Percentiles rank a stretch among this genome's conserved stretches.
These are phyloP conservation scores for Talaromyces sp. DNA, from an alignment of 2,329 filamentous ascomycete species.

Conservation along the genomic window DNA sequence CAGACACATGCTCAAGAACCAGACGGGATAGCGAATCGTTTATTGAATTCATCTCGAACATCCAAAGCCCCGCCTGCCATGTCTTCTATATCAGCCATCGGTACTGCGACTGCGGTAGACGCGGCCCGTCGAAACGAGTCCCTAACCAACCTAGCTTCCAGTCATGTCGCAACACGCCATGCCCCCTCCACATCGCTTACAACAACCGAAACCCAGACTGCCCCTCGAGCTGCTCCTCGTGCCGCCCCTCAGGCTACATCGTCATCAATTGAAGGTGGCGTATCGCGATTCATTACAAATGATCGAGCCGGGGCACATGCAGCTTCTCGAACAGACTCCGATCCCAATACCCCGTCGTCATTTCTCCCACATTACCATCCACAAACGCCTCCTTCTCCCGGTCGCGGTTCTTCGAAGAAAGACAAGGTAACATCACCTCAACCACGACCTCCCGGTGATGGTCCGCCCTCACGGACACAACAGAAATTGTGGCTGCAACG, in stretches of 20 bases:
- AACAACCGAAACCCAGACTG: constrained; percentile 23
- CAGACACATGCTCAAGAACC: constrained; percentile 23
- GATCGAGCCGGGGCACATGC: constrained; percentile 24
- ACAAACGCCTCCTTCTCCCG: constrained; percentile 40
- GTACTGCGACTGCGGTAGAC: constrained; percentile 30
- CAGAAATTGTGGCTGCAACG: constrained; percentile 45
- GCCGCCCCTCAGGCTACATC: constrained; percentile 33
- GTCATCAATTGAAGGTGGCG: constrained; percentile 44
- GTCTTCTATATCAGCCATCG: constrained; percentile 44
- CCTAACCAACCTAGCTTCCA: constrained; percentile 30
- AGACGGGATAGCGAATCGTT: constrained; percentile 31
- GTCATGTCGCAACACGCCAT: constrained; percentile 25
- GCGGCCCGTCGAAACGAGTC: constrained; percentile 30
- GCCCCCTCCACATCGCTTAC: constrained; percentile 22
- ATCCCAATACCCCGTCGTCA: constrained; percentile 41
- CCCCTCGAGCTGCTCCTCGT: constrained; percentile 25
- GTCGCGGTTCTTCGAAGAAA: constrained; percentile 22
- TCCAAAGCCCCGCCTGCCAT: constrained; percentile 43
- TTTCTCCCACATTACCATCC: constrained; percentile 45
- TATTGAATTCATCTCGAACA: constrained; percentile 34
- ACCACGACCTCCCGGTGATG: constrained; percentile 28
- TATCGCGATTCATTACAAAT: constrained; percentile 40
- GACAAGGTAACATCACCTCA: constrained; percentile 26
- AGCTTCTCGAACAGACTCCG: constrained; percentile 36
- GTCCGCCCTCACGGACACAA: constrained; percentile 41